Evolutionary conservation across 257 asterid species (phyloP), one percentile per base, ranked within the genome.

Genomic region (Avicennia marina): DNA sequence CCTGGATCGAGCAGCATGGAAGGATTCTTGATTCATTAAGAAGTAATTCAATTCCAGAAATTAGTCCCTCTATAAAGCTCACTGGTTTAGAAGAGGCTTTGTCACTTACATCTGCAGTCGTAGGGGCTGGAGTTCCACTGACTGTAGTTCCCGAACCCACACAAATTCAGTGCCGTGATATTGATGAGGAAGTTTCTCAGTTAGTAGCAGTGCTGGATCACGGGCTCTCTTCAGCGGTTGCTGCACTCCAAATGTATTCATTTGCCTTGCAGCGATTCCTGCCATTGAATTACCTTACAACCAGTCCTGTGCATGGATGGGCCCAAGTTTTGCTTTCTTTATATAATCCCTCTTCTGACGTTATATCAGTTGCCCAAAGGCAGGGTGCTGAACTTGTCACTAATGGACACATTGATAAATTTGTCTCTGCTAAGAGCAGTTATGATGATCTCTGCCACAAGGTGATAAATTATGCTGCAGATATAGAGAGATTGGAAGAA

Each of bases 121-220:
- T 77, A 59, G 83, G 50, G 40, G 94, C 97, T 61, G 95, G 98
- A 73, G 95, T 93, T 69, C 97, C 98, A 53, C 65, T 86, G 59
- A 86, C 95, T 21, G 79, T 89, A 71, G 98, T 93, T 68, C 98
- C 98, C 58, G 98, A 93, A 75, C 98, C 98, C 49, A 88, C 98
- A 34, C 97, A 83, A 75, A 78, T 75, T 57, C 97, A 88, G 69
- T 93, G 98, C 78, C 80, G 63, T 24, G 98, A 93, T 40, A 93
- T 85, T 24, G 98, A 93, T 69, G 72, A 78, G 75, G 98, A 93
- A 72, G 97, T 93, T 73, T 77, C 88, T 72, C 87, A 76, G 48
- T 67, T 81, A 67, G 85, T 78, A 27, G 71, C 77, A 59, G 97
- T 85, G 68, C 81, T 93, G 72, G 87, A 86, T 65, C 79, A 57